These are phyloP conservation scores for Pseudonectria buxi DNA, from an alignment of 2,329 filamentous ascomycete genomes.

Conservation along the genomic window DNA sequence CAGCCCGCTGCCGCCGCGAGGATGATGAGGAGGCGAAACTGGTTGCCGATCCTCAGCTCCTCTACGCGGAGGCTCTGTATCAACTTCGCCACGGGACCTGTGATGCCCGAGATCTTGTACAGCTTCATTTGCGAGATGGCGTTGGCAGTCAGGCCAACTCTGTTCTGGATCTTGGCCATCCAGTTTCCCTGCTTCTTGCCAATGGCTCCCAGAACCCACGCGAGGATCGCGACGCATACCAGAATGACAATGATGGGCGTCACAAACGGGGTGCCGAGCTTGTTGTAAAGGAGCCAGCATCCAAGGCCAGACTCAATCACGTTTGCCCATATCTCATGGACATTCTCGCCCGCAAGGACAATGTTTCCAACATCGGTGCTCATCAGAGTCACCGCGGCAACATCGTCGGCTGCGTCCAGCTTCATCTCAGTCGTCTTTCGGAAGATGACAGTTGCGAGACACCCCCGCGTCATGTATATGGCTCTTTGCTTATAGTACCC, in stretches of 20 bases:
- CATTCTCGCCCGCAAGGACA: slow-evolving; percentile 21
- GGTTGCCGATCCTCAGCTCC: slow-evolving; percentile 23
- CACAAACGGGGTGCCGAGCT: slow-evolving; percentile 41
- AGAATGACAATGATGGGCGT: slow-evolving; percentile 40
- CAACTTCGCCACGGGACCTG: slow-evolving; percentile 20
- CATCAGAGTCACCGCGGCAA: slow-evolving; percentile 40
- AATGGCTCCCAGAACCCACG: slow-evolving; percentile 9
- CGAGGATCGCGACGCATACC: slow-evolving; percentile 13
- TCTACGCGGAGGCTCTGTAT: slow-evolving; percentile 22
- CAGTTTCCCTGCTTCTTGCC: slow-evolving; percentile 24
- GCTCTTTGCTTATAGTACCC: slow-evolving; percentile 32
- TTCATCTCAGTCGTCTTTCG: slow-evolving; percentile 26
- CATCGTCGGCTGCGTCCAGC: slow-evolving; percentile 28
- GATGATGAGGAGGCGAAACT: slow-evolving; percentile 21
- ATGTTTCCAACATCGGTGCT: slow-evolving; percentile 40
- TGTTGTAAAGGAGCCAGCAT: slow-evolving; percentile 38
- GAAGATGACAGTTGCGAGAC: slow-evolving; percentile 28
- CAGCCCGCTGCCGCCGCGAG: slow-evolving; percentile 22
- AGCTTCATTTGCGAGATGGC: slow-evolving; percentile 27
- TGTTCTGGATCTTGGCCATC: slow-evolving; percentile 30
- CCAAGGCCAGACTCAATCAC: slow-evolving; percentile 36
- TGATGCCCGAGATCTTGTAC: slow-evolving; percentile 26
- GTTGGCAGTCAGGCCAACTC: slow-evolving; percentile 26
- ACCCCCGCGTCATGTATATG: slow-evolving; percentile 26
- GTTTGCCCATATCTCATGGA: slow-evolving; percentile 37